Base-by-base conservation (phyloP, 164 flowering plant species). In the Aristolochia contorta region DNA sequence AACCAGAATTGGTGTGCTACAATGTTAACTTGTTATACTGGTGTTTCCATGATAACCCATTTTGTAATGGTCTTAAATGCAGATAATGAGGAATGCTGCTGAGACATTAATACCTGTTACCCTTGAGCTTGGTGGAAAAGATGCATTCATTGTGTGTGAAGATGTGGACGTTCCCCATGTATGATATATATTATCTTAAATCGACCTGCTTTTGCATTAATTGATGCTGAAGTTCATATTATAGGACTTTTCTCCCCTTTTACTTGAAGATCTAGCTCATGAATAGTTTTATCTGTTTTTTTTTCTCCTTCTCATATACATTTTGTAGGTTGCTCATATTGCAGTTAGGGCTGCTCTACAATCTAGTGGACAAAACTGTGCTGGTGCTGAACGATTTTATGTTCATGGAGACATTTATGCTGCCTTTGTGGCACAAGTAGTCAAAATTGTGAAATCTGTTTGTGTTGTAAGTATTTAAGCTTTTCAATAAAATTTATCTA, bases 361-460 rank as follows among this genome's bases (percentile, higher is more conserved):
- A 72, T 93, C 98, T 69, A 90, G 98, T 76, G 98, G 98, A 55
- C 98, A 93, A 66, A 93, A 93, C 47, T 93, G 98, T 77, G 96
- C 98, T 67, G 98, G 98, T 47, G 98, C 98, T 59, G 98, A 93
- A 78, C 83, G 98, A 73, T 93, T 87, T 69, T 92, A 92, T 80
- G 98, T 93, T 72, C 98, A 89, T 48, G 77, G 69, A 56, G 84
- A 82, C 67, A 72, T 90, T 41, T 82, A 86, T 74, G 68, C 88
- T 62, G 65, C 85, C 56, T 93, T 93, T 83, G 87, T 92, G 57
- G 80, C 78, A 70, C 77, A 84, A 83, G 82, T 92, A 56, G 70
- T 78, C 45, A 84, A 81, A 72, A 87, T 87, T 55, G 84, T 89
- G 47, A 93, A 87, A 80, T 80, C 90, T 63, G 86, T 93, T 66